Evolutionary conservation across 1,284 basidiomycete species (phyloP).

Genomic region (Stygiomarasmius scandens): DNA sequence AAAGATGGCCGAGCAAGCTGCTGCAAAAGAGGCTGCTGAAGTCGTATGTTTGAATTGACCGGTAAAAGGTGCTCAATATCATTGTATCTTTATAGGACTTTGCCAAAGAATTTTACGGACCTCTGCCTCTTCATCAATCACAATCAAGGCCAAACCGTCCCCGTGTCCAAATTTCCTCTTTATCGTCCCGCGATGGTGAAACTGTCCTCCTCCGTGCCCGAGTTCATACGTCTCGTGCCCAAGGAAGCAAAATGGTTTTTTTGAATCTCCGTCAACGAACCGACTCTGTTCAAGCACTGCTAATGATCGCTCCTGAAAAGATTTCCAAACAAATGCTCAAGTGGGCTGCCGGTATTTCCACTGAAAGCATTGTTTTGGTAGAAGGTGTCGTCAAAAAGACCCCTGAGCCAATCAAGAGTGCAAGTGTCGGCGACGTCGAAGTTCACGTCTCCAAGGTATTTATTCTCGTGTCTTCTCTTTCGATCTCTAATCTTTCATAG

Average conservation of each 20-base stretch:
- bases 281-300: slow-evolving; percentile 88
- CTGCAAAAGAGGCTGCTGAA: slow-evolving; percentile 74
- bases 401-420: slow-evolving; percentile 89
- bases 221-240: slow-evolving; percentile 89
- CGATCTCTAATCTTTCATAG: slow-evolving; percentile 42
- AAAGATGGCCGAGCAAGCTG: slow-evolving; percentile 76
- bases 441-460: slow-evolving; percentile 82
- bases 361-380: slow-evolving; percentile 92
- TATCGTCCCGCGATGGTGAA: slow-evolving; percentile 78
- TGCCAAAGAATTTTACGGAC: slow-evolving; percentile 87
- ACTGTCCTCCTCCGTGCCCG: slow-evolving; percentile 87
- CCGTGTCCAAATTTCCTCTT: slow-evolving; percentile 65
- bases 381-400: slow-evolving; percentile 84
- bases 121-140: slow-evolving; percentile 91
- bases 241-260: slow-evolving; percentile 95
- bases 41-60: slow-evolving; percentile 50
- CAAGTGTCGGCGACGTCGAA: slow-evolving; percentile 88
- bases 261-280: slow-evolving; percentile 89
- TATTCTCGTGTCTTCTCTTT: neutral
- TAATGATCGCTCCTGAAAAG: slow-evolving; percentile 77
- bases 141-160: slow-evolving; percentile 61
- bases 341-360: slow-evolving; percentile 79
- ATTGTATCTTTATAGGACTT: slow-evolving; percentile 61
- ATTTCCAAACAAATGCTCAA: slow-evolving; percentile 99
- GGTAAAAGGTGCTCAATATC: slow-evolving; percentile 5